phyloP scores from a whole-genome alignment of 371 early-diverging fungal genomes.

The Mucor saturninus region DNA sequence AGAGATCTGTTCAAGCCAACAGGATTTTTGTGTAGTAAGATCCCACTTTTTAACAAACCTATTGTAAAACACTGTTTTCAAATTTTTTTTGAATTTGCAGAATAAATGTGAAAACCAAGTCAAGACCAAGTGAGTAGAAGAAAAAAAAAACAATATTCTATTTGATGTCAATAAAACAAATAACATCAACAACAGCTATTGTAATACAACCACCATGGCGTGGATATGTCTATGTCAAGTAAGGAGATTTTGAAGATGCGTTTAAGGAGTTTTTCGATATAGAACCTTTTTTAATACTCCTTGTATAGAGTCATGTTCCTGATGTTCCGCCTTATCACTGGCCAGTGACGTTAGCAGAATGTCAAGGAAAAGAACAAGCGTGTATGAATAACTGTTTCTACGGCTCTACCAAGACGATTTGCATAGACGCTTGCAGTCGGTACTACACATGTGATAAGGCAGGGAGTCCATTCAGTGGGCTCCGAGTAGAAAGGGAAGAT shows the following conservation, averaged over 20 bases:
- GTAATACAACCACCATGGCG: slow-evolving; percentile 17
- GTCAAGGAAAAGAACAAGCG: slow-evolving; percentile 29
- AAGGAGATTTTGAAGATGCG: background rate
- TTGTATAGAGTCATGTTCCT: slow-evolving; percentile 34
- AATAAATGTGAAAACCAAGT: too few relatives aligned
- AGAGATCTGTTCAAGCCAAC: slow-evolving; percentile 11
- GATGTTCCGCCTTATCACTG: slow-evolving; percentile 45
- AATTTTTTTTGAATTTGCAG: too few relatives aligned
- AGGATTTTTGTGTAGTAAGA: slow-evolving; percentile 18
- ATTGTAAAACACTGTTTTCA: background rate
- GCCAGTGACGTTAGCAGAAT: slow-evolving; percentile 42
- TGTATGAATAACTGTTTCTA: slow-evolving; percentile 30
- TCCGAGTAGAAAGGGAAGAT: slow-evolving; percentile 22
- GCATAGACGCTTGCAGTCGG: slow-evolving; percentile 21
- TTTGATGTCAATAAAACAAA: background rate
- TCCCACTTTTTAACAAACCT: background rate
- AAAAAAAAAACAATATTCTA: background rate
- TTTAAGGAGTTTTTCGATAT: background rate
- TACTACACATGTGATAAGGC: slow-evolving; percentile 38
- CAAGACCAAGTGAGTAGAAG: background rate
- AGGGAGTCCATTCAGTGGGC: slow-evolving; percentile 30
- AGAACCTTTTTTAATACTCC: background rate
- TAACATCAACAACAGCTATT: slow-evolving; percentile 10
- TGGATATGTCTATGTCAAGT: slow-evolving; percentile 26
- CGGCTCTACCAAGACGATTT: slow-evolving; percentile 25